Conservation (phyloP, 768 basidiomycete species). For the Russula emetica region DNA sequence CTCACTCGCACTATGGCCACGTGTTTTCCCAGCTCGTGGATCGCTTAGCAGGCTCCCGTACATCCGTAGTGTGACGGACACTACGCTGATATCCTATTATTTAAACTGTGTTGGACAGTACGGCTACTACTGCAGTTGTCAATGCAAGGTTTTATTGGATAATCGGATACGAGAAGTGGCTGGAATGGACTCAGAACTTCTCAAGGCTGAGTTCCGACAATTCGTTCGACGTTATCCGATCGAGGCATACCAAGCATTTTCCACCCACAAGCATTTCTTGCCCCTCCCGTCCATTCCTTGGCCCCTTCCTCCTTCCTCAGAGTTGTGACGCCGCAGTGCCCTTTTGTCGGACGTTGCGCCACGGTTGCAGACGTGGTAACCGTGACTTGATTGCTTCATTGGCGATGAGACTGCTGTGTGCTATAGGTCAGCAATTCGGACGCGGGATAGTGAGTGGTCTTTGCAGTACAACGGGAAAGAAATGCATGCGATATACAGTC, state of each 20-base stretch:
- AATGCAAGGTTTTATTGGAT: background rate
- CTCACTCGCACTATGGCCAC: background rate
- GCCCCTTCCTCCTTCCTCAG: no score
- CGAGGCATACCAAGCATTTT: background rate
- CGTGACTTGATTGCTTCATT: conserved; percentile 46
- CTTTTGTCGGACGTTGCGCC: conserved; percentile 38
- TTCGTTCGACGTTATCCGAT: background rate
- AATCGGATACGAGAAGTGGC: background rate
- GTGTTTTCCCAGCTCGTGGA: conserved; percentile 33
- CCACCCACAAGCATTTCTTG: background rate
- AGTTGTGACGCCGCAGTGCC: conserved; percentile 6
- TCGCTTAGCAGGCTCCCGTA: conserved; percentile 37
- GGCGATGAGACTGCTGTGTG: conserved; percentile 49
- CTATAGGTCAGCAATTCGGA: background rate
- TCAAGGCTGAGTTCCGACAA: background rate
- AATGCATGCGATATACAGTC: conserved; percentile 50
- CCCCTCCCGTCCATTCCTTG: no score
- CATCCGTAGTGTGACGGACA: conserved; percentile 28
- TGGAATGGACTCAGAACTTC: background rate
- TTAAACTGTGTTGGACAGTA: background rate
- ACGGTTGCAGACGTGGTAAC: conserved; percentile 48
- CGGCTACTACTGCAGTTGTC: background rate
- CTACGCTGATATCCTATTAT: background rate
- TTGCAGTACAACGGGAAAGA: background rate
- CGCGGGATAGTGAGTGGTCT: background rate